Conservation (phyloP, 345 rosid species). For the Syzygium aromaticum region DNA sequence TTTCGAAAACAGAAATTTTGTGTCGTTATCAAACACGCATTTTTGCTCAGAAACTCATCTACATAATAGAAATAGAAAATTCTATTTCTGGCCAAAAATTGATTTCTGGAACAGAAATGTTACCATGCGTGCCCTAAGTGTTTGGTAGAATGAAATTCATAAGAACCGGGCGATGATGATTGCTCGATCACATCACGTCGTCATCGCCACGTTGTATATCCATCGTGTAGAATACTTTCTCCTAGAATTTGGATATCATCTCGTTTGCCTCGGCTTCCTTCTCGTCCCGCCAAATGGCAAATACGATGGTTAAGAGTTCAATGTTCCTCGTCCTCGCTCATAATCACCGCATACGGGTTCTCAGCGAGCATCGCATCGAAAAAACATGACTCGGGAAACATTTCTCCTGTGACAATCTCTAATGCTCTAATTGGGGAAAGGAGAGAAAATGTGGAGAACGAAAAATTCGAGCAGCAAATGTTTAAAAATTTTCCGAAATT, state of each 20-base stretch:
- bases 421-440: not conserved
- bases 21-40: no score
- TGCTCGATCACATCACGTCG: not conserved
- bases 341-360: not conserved
- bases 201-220: fast-evolving
- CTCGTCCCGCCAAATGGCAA: not conserved
- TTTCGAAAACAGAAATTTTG: no score
- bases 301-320: not conserved
- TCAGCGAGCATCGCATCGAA: not conserved
- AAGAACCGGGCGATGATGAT: not conserved
- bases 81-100: no score
- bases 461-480: not conserved
- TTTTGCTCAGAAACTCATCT: no score
- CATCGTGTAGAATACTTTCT: not conserved
- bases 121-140: no score
- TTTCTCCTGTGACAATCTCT: not conserved
- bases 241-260: not conserved
- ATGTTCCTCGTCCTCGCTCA: not conserved
- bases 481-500: not conserved
- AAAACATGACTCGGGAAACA: not conserved
- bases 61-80: no score
- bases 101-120: no score
- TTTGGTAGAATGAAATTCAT: not conserved
- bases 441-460: not conserved
- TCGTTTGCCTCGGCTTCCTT: not conserved